Base-by-base conservation (phyloP, 1,284 basidiomycete species). In the Trichosporon sp. region DNA sequence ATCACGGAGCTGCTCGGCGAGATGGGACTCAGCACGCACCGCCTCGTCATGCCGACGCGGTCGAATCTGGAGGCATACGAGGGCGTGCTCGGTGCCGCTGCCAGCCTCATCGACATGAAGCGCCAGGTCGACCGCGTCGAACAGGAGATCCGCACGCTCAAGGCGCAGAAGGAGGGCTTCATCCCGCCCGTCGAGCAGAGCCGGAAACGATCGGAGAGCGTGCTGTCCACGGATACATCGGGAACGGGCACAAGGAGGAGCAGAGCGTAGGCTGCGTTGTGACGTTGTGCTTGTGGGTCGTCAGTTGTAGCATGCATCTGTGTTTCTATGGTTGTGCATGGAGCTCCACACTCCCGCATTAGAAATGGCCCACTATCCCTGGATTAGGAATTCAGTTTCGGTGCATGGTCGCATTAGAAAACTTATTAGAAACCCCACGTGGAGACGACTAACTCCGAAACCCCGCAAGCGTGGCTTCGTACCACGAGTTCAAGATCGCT, bases 41-140 rank as follows among this genome's bases (percentile, higher is more conserved):
- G 91, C 12, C 87, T 97, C 67, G 91, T 96, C 74, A 96, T 97
- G 93, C 94, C 95, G 14, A 96, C 95, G 1, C 87, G 89, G 40
- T 89, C 90, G 35, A 96, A 93, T 75, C 86, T 91, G 68, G 86
- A 88, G 66, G 88, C 88, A 74, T 86, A 94, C 43, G 93, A 96
- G 74, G 85, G 86, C 4, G 83, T 97, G 14, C 80, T 96, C 37
- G 89, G 90, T 4, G 89, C 92, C 0, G 89, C 92, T 0, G 87
- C 87, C 2, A 86, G 88, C 16, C 84, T 97, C 76, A 87, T 96
- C 14, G 94, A 98, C 76, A 90, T 90, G 75, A 97, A 96, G 86
- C 91, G 92, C 76, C 86, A 90, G n/a, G 88, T 92, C 26, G 94
- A 97, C 81, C 89, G 91, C 77, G 88, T 91, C 7, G 92, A 95